Evolutionary conservation across 176 grass and related monocot genomes (phyloP), one percentile per base, ranked within the genome.

Genomic region (Phoenix dactylifera): DNA sequence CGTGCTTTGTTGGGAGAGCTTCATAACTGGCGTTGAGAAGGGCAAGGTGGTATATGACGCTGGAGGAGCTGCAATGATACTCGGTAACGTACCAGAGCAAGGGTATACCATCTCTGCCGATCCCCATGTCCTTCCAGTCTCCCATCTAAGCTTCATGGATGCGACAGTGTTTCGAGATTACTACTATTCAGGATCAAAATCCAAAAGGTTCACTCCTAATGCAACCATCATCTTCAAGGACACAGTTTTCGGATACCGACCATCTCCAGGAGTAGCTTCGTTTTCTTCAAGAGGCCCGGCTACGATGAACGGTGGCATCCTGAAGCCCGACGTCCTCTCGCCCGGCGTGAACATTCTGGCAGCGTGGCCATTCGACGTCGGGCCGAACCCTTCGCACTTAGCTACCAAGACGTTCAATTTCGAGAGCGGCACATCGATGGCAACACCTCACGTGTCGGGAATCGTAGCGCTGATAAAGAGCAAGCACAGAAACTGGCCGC

Each of bases 321-420:
- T 62, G 0, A 91, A 90, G 72, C 87, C 87, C 6, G 87, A 90
- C 72, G 22, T 90, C 7, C 25, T 86, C 60, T 83, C 78, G 4
- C 87, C 87, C 12, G 87, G 87, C 30, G 75, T 86, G n/a, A 82
- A 86, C 72, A 77, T 91, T 52, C 82, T 91, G 18, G 79, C 76
- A 4, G 87, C 72, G 28, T 91, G 79, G 82, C 82, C 82, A 2
- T 74, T 7, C 44, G 28, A 50, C 14, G 60, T 55, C 16, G 23
- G 58, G 16, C 17, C 24, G 19, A 61, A 73, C 23, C 77, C 81
- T 5, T 17, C 73, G 0, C 60, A 2, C 1, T 55, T 51, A 1
- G 6, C 1, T 24, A 49, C 16, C 3, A 19, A 63, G n/a, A 49
- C 26, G 58, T 90, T 79, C 69, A 79, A 74, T 32, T 54, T 91